These are phyloP conservation scores for Cladosporium colombiae DNA, from an alignment of 2,329 filamentous ascomycete genomes.

Conservation along the genomic window DNA sequence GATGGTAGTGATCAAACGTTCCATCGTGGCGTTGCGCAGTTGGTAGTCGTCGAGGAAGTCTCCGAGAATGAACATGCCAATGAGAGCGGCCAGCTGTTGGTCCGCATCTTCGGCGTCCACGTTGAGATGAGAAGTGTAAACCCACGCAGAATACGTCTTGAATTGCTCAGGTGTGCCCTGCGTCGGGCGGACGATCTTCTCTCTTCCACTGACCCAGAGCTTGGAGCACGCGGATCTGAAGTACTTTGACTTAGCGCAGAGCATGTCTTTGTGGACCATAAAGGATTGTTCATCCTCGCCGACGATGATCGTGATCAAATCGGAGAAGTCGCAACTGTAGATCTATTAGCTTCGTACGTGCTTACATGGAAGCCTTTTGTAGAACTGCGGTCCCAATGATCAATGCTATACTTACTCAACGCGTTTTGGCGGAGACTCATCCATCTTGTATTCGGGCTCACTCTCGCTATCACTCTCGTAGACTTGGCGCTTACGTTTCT, in stretches of 20 bases:
- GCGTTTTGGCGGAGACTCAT: too few species aligned
- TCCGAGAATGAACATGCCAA: background rate
- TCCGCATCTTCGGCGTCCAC: background rate
- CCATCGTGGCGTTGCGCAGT: constrained; percentile 1
- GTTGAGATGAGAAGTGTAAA: background rate
- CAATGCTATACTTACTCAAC: too few species aligned
- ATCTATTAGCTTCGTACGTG: background rate
- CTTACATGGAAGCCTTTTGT: too few species aligned
- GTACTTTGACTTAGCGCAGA: constrained; percentile 19
- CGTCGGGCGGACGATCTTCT: background rate
- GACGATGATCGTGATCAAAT: constrained; percentile 19
- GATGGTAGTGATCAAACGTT: background rate
- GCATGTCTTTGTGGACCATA: constrained; percentile 14
- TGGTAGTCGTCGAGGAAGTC: background rate
- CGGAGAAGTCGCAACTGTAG: background rate
- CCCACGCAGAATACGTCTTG: constrained; percentile 9
- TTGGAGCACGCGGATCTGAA: constrained; percentile 19
- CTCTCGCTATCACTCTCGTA: too few species aligned
- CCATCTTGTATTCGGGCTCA: too few species aligned
- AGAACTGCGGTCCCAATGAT: too few species aligned
- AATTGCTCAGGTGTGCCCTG: background rate
- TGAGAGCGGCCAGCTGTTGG: background rate
- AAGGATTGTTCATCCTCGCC: constrained; percentile 15
- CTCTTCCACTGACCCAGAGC: background rate
- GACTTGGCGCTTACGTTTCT: too few species aligned